Evolutionary conservation across 2,329 filamentous ascomycete species (phyloP), one percentile per base, ranked within the genome.

Genomic region (Ampelomyces quisqualis): DNA sequence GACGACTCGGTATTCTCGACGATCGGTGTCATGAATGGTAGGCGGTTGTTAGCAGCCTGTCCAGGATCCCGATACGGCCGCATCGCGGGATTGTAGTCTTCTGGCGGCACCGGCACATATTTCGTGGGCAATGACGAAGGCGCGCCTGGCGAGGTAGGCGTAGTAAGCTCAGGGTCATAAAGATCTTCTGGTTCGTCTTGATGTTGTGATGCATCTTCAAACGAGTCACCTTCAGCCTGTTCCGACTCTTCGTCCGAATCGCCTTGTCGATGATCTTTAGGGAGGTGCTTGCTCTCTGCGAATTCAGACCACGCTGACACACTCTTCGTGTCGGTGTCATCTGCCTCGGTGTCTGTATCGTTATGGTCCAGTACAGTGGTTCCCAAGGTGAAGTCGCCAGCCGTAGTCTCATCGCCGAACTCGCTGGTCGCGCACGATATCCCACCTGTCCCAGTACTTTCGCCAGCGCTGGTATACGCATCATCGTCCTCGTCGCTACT

Each of bases 11-110:
- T 98, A 57, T 89, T 84, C 68, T 98, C 93, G 1, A 93, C 91
- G 53, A 98, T 98, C 1, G 93, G 93, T 0, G 93, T 98, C 93
- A 98, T 97, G 67, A 97, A 98, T 3, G 91, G 93, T 7, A 97
- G 76, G 39, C 90, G 85, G 69, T 90, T 95, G 60, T 96, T 94
- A 45, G 90, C 89, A 67, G 85, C 77, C 65, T 90, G 79, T 23
- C 73, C 79, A 61, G 88, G 81, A 68, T 95, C 87, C 62, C 90
- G 84, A 76, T 86, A 95, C 43, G 88, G 86, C 33, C 84, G 79
- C 41, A 79, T 85, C 13, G 88, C 85, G 30, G 88, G 81, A 53
- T 90, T 82, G 65, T 90, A 95, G 66, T 94, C 88, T 62, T 95
- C 88, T 0, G 90, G 90, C 1, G 86, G 86, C 23, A 91, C 77